A percentile compares a stretch with the other conserved stretches of the same genome.
Conservation (phyloP, 2,329 filamentous ascomycete genomes). For the Xylaria sp. region DNA sequence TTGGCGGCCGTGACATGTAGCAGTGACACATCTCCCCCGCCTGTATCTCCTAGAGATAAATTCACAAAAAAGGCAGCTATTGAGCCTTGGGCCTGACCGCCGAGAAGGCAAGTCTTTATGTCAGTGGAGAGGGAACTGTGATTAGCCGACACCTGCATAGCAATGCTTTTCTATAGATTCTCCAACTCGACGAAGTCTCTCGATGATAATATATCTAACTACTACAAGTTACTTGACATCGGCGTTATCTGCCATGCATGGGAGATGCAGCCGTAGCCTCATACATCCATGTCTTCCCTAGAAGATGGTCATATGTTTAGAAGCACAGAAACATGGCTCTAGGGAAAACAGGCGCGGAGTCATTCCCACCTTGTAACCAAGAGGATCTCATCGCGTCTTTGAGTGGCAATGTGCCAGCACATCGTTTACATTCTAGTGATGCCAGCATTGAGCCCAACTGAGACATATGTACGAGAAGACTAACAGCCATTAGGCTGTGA, state of each 20-base stretch:
- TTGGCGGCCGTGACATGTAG: constrained; percentile 27
- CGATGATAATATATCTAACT: constrained; percentile 40
- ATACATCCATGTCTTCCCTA: constrained; percentile 45
- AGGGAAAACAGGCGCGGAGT: constrained; percentile 44
- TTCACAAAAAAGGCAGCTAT: constrained; percentile 16
- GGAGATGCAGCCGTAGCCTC: constrained; percentile 49
- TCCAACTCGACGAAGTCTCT: constrained; percentile 38
- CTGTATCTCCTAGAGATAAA: constrained; percentile 34
- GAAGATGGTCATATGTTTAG: constrained; percentile 47
- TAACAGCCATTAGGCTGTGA: background rate
- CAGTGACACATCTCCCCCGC: constrained; percentile 32
- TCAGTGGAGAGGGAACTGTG: constrained; percentile 44
- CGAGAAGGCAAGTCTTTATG: constrained; percentile 37
- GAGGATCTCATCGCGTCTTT: constrained; percentile 20
- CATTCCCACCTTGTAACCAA: constrained; percentile 31
- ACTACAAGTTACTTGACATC: constrained; percentile 32
- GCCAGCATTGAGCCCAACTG: background rate
- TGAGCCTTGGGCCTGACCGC: constrained; percentile 42
- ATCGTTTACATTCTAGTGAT: background rate
- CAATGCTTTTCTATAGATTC: constrained; percentile 33
- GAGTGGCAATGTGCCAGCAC: background rate
- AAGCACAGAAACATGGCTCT: constrained; percentile 48
- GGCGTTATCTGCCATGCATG: constrained; percentile 40
- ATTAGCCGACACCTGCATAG: constrained; percentile 43
- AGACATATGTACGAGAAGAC: background rate